phyloP scores from a whole-genome alignment of 2,329 filamentous ascomycete genomes.

The Alternaria triticina region DNA sequence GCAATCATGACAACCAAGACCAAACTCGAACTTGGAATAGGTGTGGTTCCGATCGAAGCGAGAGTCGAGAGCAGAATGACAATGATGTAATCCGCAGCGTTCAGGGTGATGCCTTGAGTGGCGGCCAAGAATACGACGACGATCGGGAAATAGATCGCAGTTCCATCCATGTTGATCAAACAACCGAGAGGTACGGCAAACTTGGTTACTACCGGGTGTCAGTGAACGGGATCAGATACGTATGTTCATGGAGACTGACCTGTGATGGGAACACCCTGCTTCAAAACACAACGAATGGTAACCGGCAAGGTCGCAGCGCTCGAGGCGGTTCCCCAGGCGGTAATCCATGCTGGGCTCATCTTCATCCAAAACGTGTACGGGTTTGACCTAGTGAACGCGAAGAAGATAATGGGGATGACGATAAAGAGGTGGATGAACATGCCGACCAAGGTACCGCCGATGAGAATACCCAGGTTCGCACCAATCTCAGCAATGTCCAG shows the following conservation, averaged over 20 bases:
- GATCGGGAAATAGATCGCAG: constrained; percentile 63
- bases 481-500: constrained; percentile 58
- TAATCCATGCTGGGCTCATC: constrained; percentile 60
- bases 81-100: constrained; percentile 57
- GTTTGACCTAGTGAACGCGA: constrained; percentile 50
- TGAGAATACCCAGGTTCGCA: constrained; percentile 58
- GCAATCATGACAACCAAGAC: constrained; percentile 62
- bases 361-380: constrained; percentile 58
- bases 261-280: constrained; percentile 52
- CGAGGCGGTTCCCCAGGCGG: constrained; percentile 62
- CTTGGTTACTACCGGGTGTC: constrained; percentile 44
- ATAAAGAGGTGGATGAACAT: constrained; percentile 59
- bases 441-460: constrained; percentile 55
- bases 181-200: constrained; percentile 58
- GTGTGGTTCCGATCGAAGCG: constrained; percentile 61
- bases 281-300: constrained; percentile 53
- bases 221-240: neutral
- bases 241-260: neutral
- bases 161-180: constrained; percentile 48
- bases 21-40: constrained; percentile 60
- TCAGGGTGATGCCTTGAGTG: constrained; percentile 57
- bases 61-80: constrained; percentile 58
- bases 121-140: constrained; percentile 61
- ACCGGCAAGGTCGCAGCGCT: constrained; percentile 61
- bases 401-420: constrained; percentile 51